Conservation (phyloP, 352 stramenopile genomes). For the Phytophthora rubi region DNA sequence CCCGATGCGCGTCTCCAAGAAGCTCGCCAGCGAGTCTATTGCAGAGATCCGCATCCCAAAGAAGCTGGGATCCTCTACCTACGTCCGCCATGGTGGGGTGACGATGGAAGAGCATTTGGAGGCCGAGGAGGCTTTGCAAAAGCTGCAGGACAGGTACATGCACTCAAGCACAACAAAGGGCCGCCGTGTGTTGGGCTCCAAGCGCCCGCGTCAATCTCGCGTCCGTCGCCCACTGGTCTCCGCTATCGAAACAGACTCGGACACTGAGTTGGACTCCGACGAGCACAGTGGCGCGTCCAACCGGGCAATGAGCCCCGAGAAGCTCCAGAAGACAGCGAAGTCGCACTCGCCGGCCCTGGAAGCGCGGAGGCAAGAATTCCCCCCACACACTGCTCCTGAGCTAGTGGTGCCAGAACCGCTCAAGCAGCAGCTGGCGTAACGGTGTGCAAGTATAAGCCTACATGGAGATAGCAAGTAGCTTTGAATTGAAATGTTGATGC, state of each 20-base stretch:
- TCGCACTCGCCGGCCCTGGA: conserved; percentile 23
- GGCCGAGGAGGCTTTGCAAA: conserved; percentile 47
- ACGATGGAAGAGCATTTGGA: conserved; percentile 38
- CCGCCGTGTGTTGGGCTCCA: conserved; percentile 12
- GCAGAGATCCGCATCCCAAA: conserved; percentile 75
- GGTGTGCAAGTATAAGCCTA: conserved; percentile 17
- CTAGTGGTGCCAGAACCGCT: conserved; percentile 27
- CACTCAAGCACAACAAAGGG: conserved; percentile 25
- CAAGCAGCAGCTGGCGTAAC: conserved; percentile 27
- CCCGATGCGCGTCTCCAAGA: conserved; percentile 82
- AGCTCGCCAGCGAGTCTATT: conserved; percentile 74
- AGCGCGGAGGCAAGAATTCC: conserved; percentile 25
- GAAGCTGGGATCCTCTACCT: conserved; percentile 73
- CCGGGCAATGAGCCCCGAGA: conserved; percentile 19
- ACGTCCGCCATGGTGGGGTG: conserved; percentile 49
- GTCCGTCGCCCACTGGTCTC: not conserved
- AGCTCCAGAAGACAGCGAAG: conserved; percentile 32
- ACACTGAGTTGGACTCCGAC: conserved; percentile 31
- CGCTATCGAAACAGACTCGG: conserved; percentile 25
- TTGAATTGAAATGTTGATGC: conserved; percentile 11
- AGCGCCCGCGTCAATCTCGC: conserved; percentile 29
- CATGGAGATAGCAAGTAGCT: conserved; percentile 8
- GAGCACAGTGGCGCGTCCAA: conserved; percentile 3
- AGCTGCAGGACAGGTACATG: conserved; percentile 48
- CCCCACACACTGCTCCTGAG: conserved; percentile 14